phyloP scores from a whole-genome alignment of 2,329 filamentous ascomycete species.

The Fusarium incarnatum region DNA sequence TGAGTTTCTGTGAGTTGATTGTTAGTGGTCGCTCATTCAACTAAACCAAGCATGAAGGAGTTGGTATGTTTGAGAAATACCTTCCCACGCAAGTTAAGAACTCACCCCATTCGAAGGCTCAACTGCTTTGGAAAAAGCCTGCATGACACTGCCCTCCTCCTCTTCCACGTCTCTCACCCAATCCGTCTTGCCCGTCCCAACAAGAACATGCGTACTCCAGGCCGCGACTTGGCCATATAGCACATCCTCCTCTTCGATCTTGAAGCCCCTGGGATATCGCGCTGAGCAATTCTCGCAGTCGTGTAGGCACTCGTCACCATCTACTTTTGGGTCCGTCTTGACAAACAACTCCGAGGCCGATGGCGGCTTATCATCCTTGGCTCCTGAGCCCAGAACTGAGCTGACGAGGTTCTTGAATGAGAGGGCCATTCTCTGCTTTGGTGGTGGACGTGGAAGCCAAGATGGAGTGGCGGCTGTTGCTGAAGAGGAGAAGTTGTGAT shows the following conservation, averaged over 20 bases:
- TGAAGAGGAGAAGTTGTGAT: slow-evolving; percentile 7
- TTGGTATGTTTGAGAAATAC: neutral
- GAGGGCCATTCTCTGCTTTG: slow-evolving; percentile 57
- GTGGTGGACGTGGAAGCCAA: slow-evolving; percentile 47
- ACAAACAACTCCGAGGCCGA: slow-evolving; percentile 71
- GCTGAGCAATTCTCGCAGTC: slow-evolving; percentile 87
- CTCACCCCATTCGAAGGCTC: slow-evolving; percentile 76
- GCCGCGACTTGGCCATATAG: slow-evolving; percentile 88
- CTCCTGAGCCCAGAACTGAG: slow-evolving; percentile 46
- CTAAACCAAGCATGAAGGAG: neutral
- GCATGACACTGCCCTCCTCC: slow-evolving; percentile 87
- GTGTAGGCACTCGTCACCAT: slow-evolving; percentile 88
- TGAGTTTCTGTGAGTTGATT: slow-evolving; percentile 71
- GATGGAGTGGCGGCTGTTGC: slow-evolving; percentile 29
- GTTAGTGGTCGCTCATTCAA: slow-evolving; percentile 1
- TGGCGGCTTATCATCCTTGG: slow-evolving; percentile 42
- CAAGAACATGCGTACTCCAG: slow-evolving; percentile 89
- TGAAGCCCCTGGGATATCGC: slow-evolving; percentile 77
- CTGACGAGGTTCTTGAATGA: slow-evolving; percentile 51
- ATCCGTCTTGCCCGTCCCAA: slow-evolving; percentile 95
- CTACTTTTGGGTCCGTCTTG: slow-evolving; percentile 77
- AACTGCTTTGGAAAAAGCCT: slow-evolving; percentile 71
- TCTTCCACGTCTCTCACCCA: slow-evolving; percentile 92
- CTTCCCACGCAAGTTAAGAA: slow-evolving; percentile 30
- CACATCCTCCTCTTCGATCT: slow-evolving; percentile 80